phyloP scores from a whole-genome alignment of 2,329 filamentous ascomycete species.

The Cucurbitaria berberidis region DNA sequence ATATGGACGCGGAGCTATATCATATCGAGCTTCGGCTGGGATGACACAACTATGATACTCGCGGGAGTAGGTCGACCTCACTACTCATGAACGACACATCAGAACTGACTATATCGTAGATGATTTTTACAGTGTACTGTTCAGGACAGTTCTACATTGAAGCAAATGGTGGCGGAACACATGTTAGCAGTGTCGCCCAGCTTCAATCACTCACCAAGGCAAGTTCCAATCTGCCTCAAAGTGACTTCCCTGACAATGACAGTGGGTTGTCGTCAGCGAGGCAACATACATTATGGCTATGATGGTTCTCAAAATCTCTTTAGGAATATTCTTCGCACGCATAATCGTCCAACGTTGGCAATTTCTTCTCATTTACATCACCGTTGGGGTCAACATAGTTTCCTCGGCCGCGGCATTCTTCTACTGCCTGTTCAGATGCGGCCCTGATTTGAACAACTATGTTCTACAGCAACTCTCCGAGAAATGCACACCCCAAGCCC shows the following conservation, averaged over 20 bases:
- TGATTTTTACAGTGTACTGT: slow-evolving; percentile 44
- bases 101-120: slow-evolving; percentile 24
- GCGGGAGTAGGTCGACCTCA: slow-evolving; percentile 40
- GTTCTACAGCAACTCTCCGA: slow-evolving; percentile 41
- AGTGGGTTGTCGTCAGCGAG: slow-evolving; percentile 47
- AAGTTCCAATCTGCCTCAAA: background rate
- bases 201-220: slow-evolving; percentile 39
- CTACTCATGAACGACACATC: background rate
- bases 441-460: slow-evolving; percentile 35
- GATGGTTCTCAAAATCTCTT: slow-evolving; percentile 53
- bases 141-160: slow-evolving; percentile 34
- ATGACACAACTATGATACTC: slow-evolving; percentile 51
- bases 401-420: slow-evolving; percentile 54
- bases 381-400: slow-evolving; percentile 47
- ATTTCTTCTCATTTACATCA: slow-evolving; percentile 40
- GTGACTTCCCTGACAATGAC: background rate
- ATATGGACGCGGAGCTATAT: slow-evolving; percentile 50
- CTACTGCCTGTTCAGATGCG: slow-evolving; percentile 60
- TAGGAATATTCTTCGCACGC: slow-evolving; percentile 54
- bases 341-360: slow-evolving; percentile 53
- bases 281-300: slow-evolving; percentile 50
- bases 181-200: slow-evolving; percentile 30
- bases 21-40: slow-evolving; percentile 52
- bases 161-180: slow-evolving; percentile 42
- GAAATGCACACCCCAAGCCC: slow-evolving; percentile 50